phyloP scores from a whole-genome alignment of 208 protist genomes.

The Trypanosoma conorhini region DNA sequence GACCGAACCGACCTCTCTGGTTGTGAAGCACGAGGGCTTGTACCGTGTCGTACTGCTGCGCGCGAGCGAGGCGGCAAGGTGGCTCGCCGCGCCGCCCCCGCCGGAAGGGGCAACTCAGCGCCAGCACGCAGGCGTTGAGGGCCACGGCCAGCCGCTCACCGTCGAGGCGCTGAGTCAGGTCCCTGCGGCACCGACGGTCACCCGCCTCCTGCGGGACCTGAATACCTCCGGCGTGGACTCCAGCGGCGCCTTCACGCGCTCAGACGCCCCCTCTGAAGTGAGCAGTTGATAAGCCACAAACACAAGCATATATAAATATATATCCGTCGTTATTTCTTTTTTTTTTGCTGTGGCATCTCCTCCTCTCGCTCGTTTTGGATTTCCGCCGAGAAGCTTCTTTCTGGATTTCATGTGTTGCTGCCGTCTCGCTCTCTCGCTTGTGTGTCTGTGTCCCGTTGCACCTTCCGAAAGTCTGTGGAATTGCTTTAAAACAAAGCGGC shows the following conservation, averaged over 20 bases:
- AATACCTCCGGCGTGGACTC: not conserved
- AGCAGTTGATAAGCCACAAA: constrained; percentile 8
- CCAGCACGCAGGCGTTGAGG: not conserved
- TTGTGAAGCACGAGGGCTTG: constrained; percentile 32
- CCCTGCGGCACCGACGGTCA: not conserved
- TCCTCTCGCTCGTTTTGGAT: constrained; percentile 7
- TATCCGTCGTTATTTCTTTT: not conserved
- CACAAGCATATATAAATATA: not conserved
- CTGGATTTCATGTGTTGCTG: no score
- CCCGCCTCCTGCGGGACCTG: not conserved
- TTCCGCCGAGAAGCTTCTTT: no score
- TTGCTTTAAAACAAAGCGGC: not conserved
- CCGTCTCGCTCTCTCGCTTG: no score
- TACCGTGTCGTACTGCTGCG: constrained; percentile 41
- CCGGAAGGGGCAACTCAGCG: not conserved
- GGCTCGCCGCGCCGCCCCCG: not conserved
- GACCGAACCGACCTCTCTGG: not conserved
- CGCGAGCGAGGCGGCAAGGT: constrained; percentile 5
- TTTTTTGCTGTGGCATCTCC: constrained; percentile 5
- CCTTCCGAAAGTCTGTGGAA: no score
- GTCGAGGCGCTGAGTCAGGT: constrained; percentile 1
- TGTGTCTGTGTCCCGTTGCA: no score
- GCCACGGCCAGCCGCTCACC: not conserved
- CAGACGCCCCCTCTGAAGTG: constrained; percentile 7
- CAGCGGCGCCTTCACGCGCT: not conserved